Evolutionary conservation across 345 rosid genomes (phyloP), one percentile per base, ranked within the genome.

Genomic region (Cardamine resedifolia): DNA sequence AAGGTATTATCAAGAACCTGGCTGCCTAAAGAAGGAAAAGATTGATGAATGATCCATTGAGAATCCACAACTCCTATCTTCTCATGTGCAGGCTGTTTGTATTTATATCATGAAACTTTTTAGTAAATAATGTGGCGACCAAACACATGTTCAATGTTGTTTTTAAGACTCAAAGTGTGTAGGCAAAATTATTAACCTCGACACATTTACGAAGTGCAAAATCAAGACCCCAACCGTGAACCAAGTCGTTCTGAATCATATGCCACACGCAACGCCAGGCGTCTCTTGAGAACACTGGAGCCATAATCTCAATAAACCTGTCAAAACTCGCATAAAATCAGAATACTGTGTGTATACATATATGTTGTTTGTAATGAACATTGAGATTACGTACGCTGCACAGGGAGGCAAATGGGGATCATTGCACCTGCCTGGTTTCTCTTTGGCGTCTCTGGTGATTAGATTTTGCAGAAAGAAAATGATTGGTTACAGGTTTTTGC

Each of bases 251-350:
- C 95, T 95, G 99, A 74, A 95, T 79, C 96, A 95, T 83, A 79
- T 95, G 82, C 99, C 99, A 95, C 59, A 90, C 97, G 30, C 99
- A 95, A 44, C 96, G 92, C 99, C 99, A 95, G 3, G 98, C 94
- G 47, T 84, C 88, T 76, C 96, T 83, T 21, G 99, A 90, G 79
- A 95, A 95, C 14, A 95, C 99, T 3, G 99, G 92, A 74, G 99
- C 99, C 99, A 95, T 95, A 72, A 95, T 95, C 83, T 95, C 99
- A 23, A 95, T 89, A 82, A 95, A 92, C 69, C 99, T 92, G 81
- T 72, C 34, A 45, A 28, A 9, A 33, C 51, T 36, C 23, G 4
- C 36, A 6, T 16, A 10, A 8, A 23, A 49, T 76, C 62, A 76
- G 71, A 28, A 14, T 36, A 2, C 3, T 34, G 38, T 26, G 9